phyloP scores from a whole-genome alignment of 495 filamentous ascomycete species.

The Cairneyella variabilis region DNA sequence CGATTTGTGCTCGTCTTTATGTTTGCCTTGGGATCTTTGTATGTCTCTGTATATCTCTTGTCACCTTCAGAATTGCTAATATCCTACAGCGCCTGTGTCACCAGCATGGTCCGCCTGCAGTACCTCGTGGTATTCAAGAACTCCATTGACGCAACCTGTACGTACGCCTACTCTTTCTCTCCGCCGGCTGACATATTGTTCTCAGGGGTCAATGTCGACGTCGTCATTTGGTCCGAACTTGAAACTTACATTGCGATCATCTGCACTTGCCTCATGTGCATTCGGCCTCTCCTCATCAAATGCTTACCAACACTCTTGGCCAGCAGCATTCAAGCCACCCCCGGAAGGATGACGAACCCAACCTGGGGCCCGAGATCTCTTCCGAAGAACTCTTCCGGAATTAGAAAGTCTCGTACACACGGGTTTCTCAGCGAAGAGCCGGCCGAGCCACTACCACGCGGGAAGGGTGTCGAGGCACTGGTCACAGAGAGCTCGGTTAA shows the following conservation, averaged over 20 bases:
- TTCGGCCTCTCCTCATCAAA: constrained; percentile 28
- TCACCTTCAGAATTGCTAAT: neutral
- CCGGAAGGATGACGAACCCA: neutral
- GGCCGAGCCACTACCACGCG: neutral
- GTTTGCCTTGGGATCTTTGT: constrained; percentile 1
- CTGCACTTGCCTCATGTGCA: constrained; percentile 39
- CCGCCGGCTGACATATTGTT: neutral
- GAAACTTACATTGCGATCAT: constrained; percentile 46
- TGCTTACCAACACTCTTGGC: constrained; percentile 10
- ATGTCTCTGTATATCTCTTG: neutral
- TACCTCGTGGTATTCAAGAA: constrained; percentile 34
- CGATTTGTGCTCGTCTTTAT: constrained; percentile 21
- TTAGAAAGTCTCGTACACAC: too few species aligned
- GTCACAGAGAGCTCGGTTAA: neutral
- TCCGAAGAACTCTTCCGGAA: too few species aligned
- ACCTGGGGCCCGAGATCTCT: neutral
- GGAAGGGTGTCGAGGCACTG: neutral
- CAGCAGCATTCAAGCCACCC: neutral
- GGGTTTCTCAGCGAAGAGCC: too few species aligned
- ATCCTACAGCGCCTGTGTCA: constrained; percentile 25
- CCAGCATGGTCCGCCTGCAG: constrained; percentile 35
- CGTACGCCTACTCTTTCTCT: neutral
- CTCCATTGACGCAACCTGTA: constrained; percentile 29
- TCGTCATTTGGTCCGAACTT: constrained; percentile 42
- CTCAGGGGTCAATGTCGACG: constrained; percentile 35